Conservation (phyloP, 441 rosid species). For the Brassica balearica region DNA sequence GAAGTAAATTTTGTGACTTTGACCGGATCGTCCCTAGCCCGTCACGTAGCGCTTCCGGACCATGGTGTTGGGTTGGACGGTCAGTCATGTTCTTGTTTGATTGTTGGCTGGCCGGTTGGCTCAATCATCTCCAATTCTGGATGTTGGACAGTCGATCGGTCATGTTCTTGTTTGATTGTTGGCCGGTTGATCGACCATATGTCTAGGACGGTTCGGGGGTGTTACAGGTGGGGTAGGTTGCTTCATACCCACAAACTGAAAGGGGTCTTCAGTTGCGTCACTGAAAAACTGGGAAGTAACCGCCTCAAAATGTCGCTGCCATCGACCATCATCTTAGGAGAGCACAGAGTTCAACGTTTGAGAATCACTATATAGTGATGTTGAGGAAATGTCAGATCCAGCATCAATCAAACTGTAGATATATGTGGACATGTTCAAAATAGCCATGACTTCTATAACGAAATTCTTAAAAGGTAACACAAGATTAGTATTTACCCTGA, state of each 20-base stretch:
- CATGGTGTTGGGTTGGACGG: too few species aligned
- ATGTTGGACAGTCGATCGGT: too few species aligned
- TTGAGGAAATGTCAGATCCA: constrained; percentile 49
- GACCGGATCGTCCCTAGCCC: too few species aligned
- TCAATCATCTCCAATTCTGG: too few species aligned
- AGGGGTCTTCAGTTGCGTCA: constrained; percentile 79
- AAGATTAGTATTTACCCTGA: constrained; percentile 52
- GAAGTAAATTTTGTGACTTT: too few species aligned
- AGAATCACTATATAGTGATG: constrained; percentile 52
- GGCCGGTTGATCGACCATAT: too few species aligned
- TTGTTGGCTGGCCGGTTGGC: too few species aligned
- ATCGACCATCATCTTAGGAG: constrained; percentile 93
- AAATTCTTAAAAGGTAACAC: constrained; percentile 4
- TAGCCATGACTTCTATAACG: constrained; percentile 28
- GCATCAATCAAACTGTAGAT: constrained; percentile 59
- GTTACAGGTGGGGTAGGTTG: constrained; percentile 62
- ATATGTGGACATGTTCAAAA: constrained; percentile 38
- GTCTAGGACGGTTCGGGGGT: too few species aligned
- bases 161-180: too few species aligned
- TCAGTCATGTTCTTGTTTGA: too few species aligned
- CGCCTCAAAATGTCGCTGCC: constrained; percentile 67
- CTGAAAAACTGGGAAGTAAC: constrained; percentile 49
- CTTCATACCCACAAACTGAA: constrained; percentile 72
- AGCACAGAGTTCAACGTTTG: constrained; percentile 83
- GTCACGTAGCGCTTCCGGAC: too few species aligned